Evolutionary conservation across 73 alveolate genomes (phyloP).

Genomic region (Paramecium caudatum): DNA sequence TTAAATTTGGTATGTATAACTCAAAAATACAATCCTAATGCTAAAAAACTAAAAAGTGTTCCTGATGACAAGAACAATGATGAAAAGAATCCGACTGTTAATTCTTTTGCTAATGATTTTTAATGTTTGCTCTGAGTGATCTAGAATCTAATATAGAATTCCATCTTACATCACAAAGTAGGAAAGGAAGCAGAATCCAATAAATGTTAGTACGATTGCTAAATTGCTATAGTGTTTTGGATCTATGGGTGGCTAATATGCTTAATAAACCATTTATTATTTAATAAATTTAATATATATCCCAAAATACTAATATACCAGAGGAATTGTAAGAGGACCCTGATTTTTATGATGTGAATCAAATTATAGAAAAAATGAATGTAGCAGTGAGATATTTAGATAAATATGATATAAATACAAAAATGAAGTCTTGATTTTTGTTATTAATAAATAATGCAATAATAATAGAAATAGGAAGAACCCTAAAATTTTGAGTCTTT

Average conservation of each 20-base stretch:
- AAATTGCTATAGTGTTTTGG: conserved; percentile 70
- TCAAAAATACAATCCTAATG: conserved; percentile 77
- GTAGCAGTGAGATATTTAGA: too few relatives aligned
- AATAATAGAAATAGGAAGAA: too few relatives aligned
- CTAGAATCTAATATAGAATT: conserved; percentile 40
- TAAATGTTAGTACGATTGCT: conserved; percentile 70
- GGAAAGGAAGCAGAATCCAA: conserved; percentile 75
- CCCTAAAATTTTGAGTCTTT: too few relatives aligned
- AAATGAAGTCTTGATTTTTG: too few relatives aligned
- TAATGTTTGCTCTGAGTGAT: conserved; percentile 61
- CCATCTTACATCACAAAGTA: conserved; percentile 70
- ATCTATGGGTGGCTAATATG: conserved; percentile 69
- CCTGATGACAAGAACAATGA: conserved; percentile 74
- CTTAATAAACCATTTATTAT: conserved; percentile 55
- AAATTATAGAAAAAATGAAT: too few relatives aligned
- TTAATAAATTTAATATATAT: too few relatives aligned
- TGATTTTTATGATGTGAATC: too few relatives aligned
- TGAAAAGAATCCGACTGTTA: conserved; percentile 71
- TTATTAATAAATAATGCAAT: too few relatives aligned
- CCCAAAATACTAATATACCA: too few relatives aligned
- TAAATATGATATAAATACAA: too few relatives aligned
- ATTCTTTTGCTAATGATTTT: conserved; percentile 74
- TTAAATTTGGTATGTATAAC: conserved; percentile 11
- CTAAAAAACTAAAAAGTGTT: conserved; percentile 70
- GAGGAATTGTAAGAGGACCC: too few relatives aligned